A percentile compares a stretch with the other conserved stretches of the same genome.
phyloP scores from a whole-genome alignment of 2,329 filamentous ascomycete species.

The Pseudogymnoascus sp. region DNA sequence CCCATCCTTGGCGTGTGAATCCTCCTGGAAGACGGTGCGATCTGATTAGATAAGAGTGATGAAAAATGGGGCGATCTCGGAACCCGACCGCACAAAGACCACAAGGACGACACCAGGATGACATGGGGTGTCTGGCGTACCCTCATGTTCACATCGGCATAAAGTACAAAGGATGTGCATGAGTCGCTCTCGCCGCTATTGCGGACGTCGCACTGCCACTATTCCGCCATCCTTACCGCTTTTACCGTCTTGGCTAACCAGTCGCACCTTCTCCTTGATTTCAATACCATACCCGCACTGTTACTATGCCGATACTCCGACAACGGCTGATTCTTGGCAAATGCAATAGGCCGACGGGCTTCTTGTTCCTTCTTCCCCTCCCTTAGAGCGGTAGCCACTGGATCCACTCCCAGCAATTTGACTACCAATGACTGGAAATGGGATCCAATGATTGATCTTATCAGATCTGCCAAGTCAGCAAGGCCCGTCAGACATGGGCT shows the following conservation, averaged over 20 bases:
- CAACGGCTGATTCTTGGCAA: neutral
- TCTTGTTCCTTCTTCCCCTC: neutral
- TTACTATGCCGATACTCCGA: neutral
- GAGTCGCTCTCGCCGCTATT: neutral
- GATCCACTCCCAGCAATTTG: neutral
- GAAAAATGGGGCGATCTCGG: neutral
- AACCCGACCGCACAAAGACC: neutral
- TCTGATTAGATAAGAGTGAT: constrained; percentile 1
- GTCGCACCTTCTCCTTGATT: neutral
- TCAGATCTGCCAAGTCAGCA: neutral
- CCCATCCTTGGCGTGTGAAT: neutral
- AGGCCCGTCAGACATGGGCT: neutral
- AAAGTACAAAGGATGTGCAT: neutral
- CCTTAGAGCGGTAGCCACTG: neutral
- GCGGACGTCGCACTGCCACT: neutral
- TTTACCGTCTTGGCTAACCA: neutral
- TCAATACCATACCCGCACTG: neutral
- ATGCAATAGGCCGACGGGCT: neutral
- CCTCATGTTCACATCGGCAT: neutral
- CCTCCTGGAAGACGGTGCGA: neutral
- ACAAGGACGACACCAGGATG: neutral
- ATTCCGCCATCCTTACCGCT: neutral
- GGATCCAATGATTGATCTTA: neutral
- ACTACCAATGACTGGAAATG: neutral
- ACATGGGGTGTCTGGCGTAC: neutral